Base-by-base conservation (phyloP, 176 grass and related monocot genomes). In the Oryza officinalis region DNA sequence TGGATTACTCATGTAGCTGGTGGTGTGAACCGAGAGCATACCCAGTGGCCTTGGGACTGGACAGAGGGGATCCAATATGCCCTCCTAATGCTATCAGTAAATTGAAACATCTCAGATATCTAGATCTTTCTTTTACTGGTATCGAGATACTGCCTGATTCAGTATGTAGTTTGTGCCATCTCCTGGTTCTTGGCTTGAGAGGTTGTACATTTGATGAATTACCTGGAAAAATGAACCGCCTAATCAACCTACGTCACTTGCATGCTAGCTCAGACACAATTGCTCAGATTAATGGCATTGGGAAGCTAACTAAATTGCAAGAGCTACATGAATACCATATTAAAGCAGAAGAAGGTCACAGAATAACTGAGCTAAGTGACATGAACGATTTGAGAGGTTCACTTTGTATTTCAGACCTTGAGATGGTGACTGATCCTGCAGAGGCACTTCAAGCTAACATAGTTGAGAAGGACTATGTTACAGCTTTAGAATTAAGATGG, bases 41-140 rank as follows among this genome's bases (percentile, higher is more conserved):
- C 32, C 32, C 32, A 33, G 3, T 33, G 32, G 4, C 32, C 32
- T 33, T 33, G 32, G 32, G 32, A 33, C 32, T 33, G 32, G 32
- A 33, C 32, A 33, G 0, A 33, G 3, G 0, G 32, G 0, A 33
- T 33, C 32, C 32, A 33, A 33, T 33, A 33, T 5, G 32, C 32
- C 32, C 32, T 33, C 32, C 32, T 33, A 33, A 33, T 33, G 32
- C 32, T 33, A 33, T 33, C 32, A 50, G 47, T 50, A 3, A 0
- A 50, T 18, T 50, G 47, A 50, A 15, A 30, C 13, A 89, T 52
- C 79, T 92, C 27, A 75, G 84, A 44, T 87, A 84, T 35, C 64
- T 92, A 11, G 91, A 85, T 57, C 52, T 92, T 13, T 92, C 77
- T n/a, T 66, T 69, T 63, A 87, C 38, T 40, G 52, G 76, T 49